Conservation (phyloP, 208 protist genomes). For the Leptomonas seymouri region DNA sequence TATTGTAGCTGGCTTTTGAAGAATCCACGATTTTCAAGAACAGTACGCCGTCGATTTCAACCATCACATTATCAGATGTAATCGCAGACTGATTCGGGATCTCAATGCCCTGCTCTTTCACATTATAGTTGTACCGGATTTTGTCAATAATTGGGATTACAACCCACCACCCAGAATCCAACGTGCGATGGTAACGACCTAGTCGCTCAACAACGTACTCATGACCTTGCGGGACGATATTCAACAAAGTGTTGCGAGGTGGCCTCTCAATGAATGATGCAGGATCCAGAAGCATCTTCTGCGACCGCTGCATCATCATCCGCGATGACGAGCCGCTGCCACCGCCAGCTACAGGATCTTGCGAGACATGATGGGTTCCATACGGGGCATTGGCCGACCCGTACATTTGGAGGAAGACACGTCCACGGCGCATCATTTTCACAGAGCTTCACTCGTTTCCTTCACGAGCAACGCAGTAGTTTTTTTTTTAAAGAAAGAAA, state of each 20-base stretch:
- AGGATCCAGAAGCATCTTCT: slow-evolving; percentile 49
- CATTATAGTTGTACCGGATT: slow-evolving; percentile 95
- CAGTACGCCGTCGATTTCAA: slow-evolving; percentile 96
- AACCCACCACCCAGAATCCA: slow-evolving; percentile 92
- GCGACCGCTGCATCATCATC: slow-evolving; percentile 46
- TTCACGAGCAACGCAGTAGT: not conserved
- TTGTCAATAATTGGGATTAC: slow-evolving; percentile 94
- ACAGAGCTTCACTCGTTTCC: not conserved
- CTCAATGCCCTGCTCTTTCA: slow-evolving; percentile 93
- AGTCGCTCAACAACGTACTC: slow-evolving; percentile 96
- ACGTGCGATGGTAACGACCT: slow-evolving; percentile 90
- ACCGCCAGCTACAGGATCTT: slow-evolving; percentile 18
- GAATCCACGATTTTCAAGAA: slow-evolving; percentile 94
- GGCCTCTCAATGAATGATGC: slow-evolving; percentile 62
- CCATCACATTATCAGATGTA: slow-evolving; percentile 96
- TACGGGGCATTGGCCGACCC: slow-evolving; percentile 15
- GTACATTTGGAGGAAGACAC: slow-evolving; percentile 27
- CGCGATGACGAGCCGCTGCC: slow-evolving; percentile 7
- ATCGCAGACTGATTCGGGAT: slow-evolving; percentile 94
- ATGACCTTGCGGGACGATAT: slow-evolving; percentile 95
- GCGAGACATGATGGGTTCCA: slow-evolving; percentile 12
- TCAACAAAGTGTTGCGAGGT: slow-evolving; percentile 84
- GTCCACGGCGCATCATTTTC: slow-evolving; percentile 31
- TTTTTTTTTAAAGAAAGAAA: not conserved
- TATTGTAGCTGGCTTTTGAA: slow-evolving; percentile 92